Percentiles rank a stretch among this genome's conserved stretches.
phyloP scores from a whole-genome alignment of 257 asterid genomes.

The Ajuga chamaepitys region DNA sequence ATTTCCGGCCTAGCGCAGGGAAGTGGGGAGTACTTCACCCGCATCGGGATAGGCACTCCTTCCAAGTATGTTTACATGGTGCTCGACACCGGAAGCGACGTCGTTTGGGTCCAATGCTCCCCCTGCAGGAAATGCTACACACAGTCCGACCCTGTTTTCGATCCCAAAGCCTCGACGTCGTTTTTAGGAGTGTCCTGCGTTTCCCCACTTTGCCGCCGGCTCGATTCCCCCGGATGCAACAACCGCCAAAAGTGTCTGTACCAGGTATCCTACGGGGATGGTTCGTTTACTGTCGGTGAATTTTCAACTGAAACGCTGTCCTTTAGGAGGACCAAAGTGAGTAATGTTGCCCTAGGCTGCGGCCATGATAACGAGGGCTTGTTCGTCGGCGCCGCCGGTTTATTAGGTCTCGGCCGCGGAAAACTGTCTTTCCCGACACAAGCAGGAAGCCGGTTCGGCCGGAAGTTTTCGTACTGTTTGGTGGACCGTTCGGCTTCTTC shows the following conservation, averaged over 20 bases:
- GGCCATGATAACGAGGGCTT: slow-evolving; percentile 88
- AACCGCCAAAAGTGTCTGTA: slow-evolving; percentile 52
- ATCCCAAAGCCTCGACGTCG: slow-evolving; percentile 47
- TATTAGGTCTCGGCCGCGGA: slow-evolving; percentile 84
- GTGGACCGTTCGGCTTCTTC: slow-evolving; percentile 66
- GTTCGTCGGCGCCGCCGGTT: slow-evolving; percentile 82
- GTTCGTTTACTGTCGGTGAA: slow-evolving; percentile 77
- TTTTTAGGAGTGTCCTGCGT: slow-evolving; percentile 43
- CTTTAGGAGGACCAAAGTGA: slow-evolving; percentile 39
- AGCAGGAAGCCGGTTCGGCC: slow-evolving; percentile 52
- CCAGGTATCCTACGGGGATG: slow-evolving; percentile 86
- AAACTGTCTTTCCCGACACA: slow-evolving; percentile 62
- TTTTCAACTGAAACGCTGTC: slow-evolving; percentile 83
- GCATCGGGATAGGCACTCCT: slow-evolving; percentile 82
- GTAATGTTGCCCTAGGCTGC: slow-evolving; percentile 63
- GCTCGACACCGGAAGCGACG: slow-evolving; percentile 86
- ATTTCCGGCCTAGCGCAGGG: slow-evolving; percentile 74
- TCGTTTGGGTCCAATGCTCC: slow-evolving; percentile 84
- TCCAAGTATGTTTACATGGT: slow-evolving; percentile 60
- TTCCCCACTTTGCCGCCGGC: slow-evolving; percentile 60
- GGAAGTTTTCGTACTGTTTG: slow-evolving; percentile 69
- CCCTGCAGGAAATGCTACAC: slow-evolving; percentile 75
- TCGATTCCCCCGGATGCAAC: slow-evolving; percentile 65
- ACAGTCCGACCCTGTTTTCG: slow-evolving; percentile 78
- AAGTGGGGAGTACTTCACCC: slow-evolving; percentile 96